A percentile compares a stretch with the other conserved stretches of the same genome.
Conservation (phyloP, 1,284 basidiomycete species). For the Boletus semigastroideus region DNA sequence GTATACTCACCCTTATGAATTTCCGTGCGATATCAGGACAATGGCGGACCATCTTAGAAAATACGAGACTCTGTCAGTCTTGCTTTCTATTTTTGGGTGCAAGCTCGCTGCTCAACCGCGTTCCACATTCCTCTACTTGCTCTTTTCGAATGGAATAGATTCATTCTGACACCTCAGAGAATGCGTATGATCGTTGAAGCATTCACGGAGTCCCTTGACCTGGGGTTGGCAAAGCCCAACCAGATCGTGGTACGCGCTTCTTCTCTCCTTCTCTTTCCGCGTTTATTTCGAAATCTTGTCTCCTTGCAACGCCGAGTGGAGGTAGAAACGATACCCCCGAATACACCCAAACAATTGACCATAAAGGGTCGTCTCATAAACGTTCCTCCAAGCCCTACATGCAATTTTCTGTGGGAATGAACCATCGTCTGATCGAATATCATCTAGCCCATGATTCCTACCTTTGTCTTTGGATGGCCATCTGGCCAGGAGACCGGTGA, state of each 20-base stretch:
- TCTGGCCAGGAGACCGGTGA: slow-evolving; percentile 88
- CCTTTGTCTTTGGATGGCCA: slow-evolving; percentile 97
- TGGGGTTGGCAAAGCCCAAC: slow-evolving; percentile 79
- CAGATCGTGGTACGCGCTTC: slow-evolving; percentile 81
- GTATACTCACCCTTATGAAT: slow-evolving; percentile 7
- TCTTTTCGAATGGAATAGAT: slow-evolving; percentile 41
- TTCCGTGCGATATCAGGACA: slow-evolving; percentile 47
- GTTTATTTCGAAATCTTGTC: not conserved
- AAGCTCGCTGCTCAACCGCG: slow-evolving; percentile 8
- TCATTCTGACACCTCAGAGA: slow-evolving; percentile 86
- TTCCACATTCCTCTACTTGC: not conserved
- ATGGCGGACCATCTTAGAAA: slow-evolving; percentile 90
- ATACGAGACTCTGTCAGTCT: slow-evolving; percentile 76
- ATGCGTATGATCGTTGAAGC: slow-evolving; percentile 98
- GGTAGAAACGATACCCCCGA: slow-evolving; percentile 5
- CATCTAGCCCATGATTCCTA: slow-evolving; percentile 90
- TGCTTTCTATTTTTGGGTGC: not conserved
- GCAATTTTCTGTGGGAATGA: not conserved
- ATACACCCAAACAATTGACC: not conserved
- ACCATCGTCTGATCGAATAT: slow-evolving; percentile 12
- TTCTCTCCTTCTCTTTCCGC: not conserved
- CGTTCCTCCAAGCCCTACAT: slow-evolving; percentile 1
- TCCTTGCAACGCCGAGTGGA: not conserved
- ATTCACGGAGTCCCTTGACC: slow-evolving; percentile 90
- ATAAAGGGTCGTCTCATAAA: not conserved